A percentile compares a stretch with the other conserved stretches of the same genome.
Conservation (phyloP, 2,329 filamentous ascomycete genomes). For the Diaporthe vexans region DNA sequence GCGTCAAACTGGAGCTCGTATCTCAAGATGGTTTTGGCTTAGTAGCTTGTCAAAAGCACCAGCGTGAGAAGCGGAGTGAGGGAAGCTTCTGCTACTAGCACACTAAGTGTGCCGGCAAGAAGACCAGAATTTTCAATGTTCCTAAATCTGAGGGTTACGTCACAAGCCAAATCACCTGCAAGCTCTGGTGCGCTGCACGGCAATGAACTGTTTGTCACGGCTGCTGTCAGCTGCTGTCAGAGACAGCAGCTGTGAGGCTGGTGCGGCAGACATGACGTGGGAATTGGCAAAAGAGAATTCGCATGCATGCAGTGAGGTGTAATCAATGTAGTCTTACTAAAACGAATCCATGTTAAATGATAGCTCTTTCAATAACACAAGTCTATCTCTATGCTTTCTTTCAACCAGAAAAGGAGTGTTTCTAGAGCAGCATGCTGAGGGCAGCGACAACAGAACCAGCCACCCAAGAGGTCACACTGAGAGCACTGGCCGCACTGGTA, state of each 20-base stretch:
- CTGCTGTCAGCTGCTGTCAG: not conserved
- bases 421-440: conserved; percentile 1
- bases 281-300: not conserved
- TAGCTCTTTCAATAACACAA: not conserved
- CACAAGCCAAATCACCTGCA: too few species aligned
- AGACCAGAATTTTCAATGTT: too few species aligned
- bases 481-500: conserved; percentile 30
- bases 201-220: not conserved
- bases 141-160: too few species aligned
- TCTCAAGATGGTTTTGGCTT: too few species aligned
- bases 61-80: too few species aligned
- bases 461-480: conserved; percentile 36
- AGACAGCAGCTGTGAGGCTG: not conserved
- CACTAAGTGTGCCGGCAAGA: too few species aligned
- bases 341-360: not conserved
- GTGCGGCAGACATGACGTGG: not conserved
- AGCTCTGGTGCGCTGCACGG: not conserved
- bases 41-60: too few species aligned
- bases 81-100: too few species aligned
- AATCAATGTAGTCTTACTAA: not conserved
- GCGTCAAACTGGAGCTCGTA: too few species aligned
- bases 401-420: not conserved
- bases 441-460: conserved; percentile 23
- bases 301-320: too few species aligned
- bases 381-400: not conserved